Evolutionary conservation across 2,329 filamentous ascomycete species (phyloP), one percentile per base, ranked within the genome.

Genomic region (Colletotrichum sansevieriae): DNA sequence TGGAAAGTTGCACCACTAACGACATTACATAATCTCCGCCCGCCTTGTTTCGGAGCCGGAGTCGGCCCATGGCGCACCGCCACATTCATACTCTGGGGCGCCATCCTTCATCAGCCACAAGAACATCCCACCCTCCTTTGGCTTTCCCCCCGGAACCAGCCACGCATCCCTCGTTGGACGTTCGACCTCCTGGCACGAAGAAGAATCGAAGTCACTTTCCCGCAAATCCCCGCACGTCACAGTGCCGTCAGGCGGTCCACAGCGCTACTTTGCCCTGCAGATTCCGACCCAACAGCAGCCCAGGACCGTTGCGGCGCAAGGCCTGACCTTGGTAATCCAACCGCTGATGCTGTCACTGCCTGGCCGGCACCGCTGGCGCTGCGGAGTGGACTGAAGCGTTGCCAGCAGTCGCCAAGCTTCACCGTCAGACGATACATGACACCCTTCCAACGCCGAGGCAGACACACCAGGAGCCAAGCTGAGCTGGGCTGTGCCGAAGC

Each of bases 361-460:
- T 54, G 65, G 54, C 65, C 54, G 61, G 65, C 65, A 55, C 65
- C 65, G 65, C 59, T 67, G 60, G 65, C 65, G 61, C 25, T 25
- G 25, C 25, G 25, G 65, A 67, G 59, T 57, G 61, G 54, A 55
- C 4, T 46, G 39, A 33, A 46, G 58, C 65, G 47, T 44, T 56
- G 22, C 43, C 59, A 52, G 37, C 51, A 37, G 39, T 57, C 37
- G 59, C 65, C 55, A 60, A 69, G 66, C 41, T 65, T 41, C 54
- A 54, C 54, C 54, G 61, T 68, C 65, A 65, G 61, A 37, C 61
- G 61, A 65, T 68, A 52, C 54, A 47, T 55, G 29, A n/a, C 52
- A 56, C 22, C 47, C 55, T 20, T 41, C 55, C 57, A 60, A 56
- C 39, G 29, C 49, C 43, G 55, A 66, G 43, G 47, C 61, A 68